Conservation (phyloP, 169 alveolate genomes). For the Condylostoma magnum region DNA sequence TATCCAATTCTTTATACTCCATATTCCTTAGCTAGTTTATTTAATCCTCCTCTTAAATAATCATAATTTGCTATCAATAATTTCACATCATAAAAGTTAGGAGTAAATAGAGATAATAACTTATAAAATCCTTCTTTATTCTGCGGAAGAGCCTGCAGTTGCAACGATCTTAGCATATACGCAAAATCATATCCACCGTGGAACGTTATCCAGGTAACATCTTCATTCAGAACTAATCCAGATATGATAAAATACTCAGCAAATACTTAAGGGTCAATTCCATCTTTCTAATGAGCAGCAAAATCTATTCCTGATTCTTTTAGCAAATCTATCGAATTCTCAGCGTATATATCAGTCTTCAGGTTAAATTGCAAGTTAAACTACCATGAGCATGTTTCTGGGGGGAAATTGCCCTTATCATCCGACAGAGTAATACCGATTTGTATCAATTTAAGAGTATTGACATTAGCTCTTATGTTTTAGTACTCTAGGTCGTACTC, state of each 20-base stretch:
- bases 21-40: constrained; percentile 82
- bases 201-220: constrained; percentile 96
- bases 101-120: constrained; percentile 89
- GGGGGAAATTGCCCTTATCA: constrained; percentile 90
- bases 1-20: constrained; percentile 92
- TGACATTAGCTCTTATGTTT: constrained; percentile 94
- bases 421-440: constrained; percentile 95
- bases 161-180: constrained; percentile 90
- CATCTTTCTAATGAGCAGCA: constrained; percentile 89
- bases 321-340: constrained; percentile 91
- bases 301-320: constrained; percentile 96
- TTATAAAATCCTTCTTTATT: constrained; percentile 91
- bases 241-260: constrained; percentile 94
- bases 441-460: constrained; percentile 93
- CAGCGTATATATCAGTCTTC: constrained; percentile 88
- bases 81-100: constrained; percentile 94
- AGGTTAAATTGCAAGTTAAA: constrained; percentile 95
- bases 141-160: constrained; percentile 90
- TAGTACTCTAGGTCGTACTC: constrained; percentile 93
- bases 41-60: constrained; percentile 72
- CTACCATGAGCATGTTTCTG: constrained; percentile 92
- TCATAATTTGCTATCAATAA: constrained; percentile 85
- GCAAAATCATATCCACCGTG: constrained; percentile 99
- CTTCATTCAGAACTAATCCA: constrained; percentile 95
- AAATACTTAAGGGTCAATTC: constrained; percentile 91